These are phyloP conservation scores for Botrytis squamosa DNA, from an alignment of 2,329 filamentous ascomycete genomes.

Conservation along the genomic window DNA sequence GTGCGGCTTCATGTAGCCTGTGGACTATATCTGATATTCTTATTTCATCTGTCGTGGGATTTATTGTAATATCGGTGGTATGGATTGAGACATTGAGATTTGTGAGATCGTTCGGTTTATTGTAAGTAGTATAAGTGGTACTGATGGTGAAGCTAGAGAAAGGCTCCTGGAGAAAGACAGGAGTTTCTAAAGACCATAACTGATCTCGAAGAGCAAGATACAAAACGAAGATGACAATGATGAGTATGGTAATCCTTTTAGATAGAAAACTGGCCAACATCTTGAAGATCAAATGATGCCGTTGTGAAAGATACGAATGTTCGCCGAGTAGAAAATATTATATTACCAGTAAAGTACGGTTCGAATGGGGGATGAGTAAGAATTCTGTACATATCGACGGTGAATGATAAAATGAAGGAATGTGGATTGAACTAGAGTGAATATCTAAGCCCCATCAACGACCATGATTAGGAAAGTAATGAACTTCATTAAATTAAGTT, in stretches of 20 bases:
- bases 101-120: background rate
- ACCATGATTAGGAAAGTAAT: background rate
- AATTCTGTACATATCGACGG: background rate
- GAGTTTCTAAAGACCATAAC: slow-evolving; percentile 14
- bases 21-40: background rate
- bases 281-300: background rate
- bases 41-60: too few relatives aligned
- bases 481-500: background rate
- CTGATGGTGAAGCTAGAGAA: background rate
- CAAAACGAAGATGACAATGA: background rate
- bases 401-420: background rate
- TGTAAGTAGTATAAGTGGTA: background rate
- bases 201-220: slow-evolving; percentile 7
- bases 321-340: background rate
- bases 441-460: background rate
- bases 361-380: background rate
- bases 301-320: background rate
- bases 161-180: background rate
- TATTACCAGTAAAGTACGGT: background rate
- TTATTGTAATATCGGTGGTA: background rate
- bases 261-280: slow-evolving; percentile 10
- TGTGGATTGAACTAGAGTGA: background rate
- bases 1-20: background rate
- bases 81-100: too few relatives aligned
- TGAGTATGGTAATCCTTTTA: background rate